phyloP scores from a whole-genome alignment of 306 rosid genomes.

The Begonia loranthoides region DNA sequence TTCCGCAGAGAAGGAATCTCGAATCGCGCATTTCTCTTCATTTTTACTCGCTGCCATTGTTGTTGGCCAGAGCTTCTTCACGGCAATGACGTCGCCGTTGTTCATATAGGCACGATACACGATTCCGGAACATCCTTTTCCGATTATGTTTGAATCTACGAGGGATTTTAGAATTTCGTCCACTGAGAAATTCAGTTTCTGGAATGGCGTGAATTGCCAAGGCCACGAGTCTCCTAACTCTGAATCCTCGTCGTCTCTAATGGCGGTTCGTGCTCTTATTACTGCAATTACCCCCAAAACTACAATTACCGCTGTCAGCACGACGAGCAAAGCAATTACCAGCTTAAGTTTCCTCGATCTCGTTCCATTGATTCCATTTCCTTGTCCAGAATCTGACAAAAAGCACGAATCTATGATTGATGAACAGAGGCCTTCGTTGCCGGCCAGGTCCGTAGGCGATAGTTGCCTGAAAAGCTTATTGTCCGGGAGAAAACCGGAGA shows the following conservation, averaged over 20 bases:
- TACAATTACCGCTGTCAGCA: slow-evolving; percentile 41
- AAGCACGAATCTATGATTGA: slow-evolving; percentile 44
- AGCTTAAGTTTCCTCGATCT: slow-evolving; percentile 33
- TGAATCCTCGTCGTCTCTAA: slow-evolving; percentile 42
- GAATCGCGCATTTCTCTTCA: slow-evolving; percentile 34
- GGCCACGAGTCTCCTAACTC: slow-evolving; percentile 65
- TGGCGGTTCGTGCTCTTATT: slow-evolving; percentile 37
- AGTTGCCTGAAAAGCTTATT: slow-evolving; percentile 59
- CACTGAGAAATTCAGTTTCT: slow-evolving; percentile 64
- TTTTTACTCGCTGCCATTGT: slow-evolving; percentile 23
- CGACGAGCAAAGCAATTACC: slow-evolving; percentile 44
- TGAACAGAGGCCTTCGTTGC: slow-evolving; percentile 66
- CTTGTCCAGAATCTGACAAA: slow-evolving; percentile 3
- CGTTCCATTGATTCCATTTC: slow-evolving; percentile 7
- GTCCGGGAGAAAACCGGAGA: slow-evolving; percentile 67
- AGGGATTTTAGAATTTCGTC: slow-evolving; percentile 59
- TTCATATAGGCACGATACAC: slow-evolving; percentile 64
- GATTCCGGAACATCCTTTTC: slow-evolving; percentile 77
- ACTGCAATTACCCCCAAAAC: slow-evolving; percentile 37
- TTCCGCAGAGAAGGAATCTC: slow-evolving; percentile 82
- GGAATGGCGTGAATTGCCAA: slow-evolving; percentile 82
- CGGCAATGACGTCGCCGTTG: slow-evolving; percentile 64
- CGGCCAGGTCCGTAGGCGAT: slow-evolving; percentile 39
- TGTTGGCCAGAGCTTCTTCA: slow-evolving; percentile 84
- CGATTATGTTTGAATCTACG: slow-evolving; percentile 64